phyloP scores from a whole-genome alignment of 257 asterid species.

The Ophiorrhiza pumila region DNA sequence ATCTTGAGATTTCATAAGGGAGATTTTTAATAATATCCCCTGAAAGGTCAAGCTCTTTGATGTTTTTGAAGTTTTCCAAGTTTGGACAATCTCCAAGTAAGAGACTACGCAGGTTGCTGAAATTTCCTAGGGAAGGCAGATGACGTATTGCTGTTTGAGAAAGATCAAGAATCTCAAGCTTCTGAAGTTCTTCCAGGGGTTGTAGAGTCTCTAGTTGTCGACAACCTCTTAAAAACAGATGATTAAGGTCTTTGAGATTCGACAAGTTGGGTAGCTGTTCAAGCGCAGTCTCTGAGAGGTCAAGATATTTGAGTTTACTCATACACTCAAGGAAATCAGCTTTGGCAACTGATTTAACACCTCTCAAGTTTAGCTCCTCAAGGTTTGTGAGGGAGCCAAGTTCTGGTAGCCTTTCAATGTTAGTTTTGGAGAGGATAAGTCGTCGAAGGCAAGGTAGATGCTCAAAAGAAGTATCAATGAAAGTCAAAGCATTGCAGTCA shows the following conservation, averaged over 20 bases:
- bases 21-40: slow-evolving; percentile 1
- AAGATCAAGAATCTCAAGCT: slow-evolving; percentile 18
- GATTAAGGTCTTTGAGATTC: slow-evolving; percentile 1
- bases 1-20: slow-evolving; percentile 3
- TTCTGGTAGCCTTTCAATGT: neutral
- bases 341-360: neutral
- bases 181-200: neutral
- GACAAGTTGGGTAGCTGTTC: neutral
- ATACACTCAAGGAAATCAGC: slow-evolving; percentile 5
- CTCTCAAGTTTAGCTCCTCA: neutral
- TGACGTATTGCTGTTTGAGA: neutral
- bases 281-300: slow-evolving; percentile 9
- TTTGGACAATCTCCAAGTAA: neutral
- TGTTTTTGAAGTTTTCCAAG: neutral
- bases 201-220: neutral
- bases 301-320: slow-evolving; percentile 5
- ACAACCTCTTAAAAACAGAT: slow-evolving; percentile 3
- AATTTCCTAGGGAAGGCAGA: neutral
- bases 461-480: slow-evolving; percentile 3
- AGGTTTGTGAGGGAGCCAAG: neutral
- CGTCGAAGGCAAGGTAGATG: slow-evolving; percentile 3
- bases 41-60: neutral
- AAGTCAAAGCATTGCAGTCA: neutral
- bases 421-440: neutral
- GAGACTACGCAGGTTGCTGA: neutral